These are phyloP conservation scores for Aspergillus spinulosporus DNA, from an alignment of 2,329 filamentous ascomycete genomes.

Conservation along the genomic window DNA sequence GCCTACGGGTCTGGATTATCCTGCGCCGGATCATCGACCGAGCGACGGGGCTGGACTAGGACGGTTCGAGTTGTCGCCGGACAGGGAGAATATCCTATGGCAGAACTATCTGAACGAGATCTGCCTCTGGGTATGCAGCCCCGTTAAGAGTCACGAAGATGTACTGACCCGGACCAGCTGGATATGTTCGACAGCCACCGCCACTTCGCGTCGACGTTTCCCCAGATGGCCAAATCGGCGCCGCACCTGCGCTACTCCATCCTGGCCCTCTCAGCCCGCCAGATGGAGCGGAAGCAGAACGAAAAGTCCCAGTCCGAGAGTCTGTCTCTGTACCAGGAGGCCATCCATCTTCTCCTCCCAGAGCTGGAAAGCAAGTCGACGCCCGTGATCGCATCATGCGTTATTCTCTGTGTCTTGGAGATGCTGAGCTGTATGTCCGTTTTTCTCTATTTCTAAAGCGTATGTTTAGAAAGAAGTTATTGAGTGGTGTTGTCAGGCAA, in stretches of 20 bases:
- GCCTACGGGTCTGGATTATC: constrained; percentile 16
- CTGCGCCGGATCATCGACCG: constrained; percentile 7
- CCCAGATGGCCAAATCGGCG: constrained; percentile 48
- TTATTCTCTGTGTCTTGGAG: constrained; percentile 56
- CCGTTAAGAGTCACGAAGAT: background rate
- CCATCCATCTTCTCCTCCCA: constrained; percentile 52
- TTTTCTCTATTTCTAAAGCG: background rate
- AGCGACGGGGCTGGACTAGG: constrained; percentile 16
- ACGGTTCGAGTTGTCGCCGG: constrained; percentile 29
- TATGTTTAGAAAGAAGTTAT: background rate
- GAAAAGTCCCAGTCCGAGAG: constrained; percentile 46
- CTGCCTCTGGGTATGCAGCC: constrained; percentile 28
- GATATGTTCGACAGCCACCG: constrained; percentile 56
- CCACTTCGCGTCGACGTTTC: constrained; percentile 52
- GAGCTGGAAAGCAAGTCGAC: constrained; percentile 50
- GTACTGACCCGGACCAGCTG: constrained; percentile 36
- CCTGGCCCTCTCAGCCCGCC: constrained; percentile 54
- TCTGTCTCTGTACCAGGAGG: constrained; percentile 53
- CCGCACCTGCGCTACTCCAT: constrained; percentile 52
- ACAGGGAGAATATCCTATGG: constrained; percentile 35
- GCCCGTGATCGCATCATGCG: constrained; percentile 53
- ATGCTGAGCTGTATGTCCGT: constrained; percentile 48
- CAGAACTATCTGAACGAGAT: constrained; percentile 37
- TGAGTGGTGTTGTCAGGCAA: constrained; percentile 21
- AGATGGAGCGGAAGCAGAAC: constrained; percentile 50